A percentile compares a stretch with the other conserved stretches of the same genome.
These are phyloP conservation scores for Ganoderma lucidum DNA, from an alignment of 1,284 basidiomycete genomes.

Conservation along the genomic window DNA sequence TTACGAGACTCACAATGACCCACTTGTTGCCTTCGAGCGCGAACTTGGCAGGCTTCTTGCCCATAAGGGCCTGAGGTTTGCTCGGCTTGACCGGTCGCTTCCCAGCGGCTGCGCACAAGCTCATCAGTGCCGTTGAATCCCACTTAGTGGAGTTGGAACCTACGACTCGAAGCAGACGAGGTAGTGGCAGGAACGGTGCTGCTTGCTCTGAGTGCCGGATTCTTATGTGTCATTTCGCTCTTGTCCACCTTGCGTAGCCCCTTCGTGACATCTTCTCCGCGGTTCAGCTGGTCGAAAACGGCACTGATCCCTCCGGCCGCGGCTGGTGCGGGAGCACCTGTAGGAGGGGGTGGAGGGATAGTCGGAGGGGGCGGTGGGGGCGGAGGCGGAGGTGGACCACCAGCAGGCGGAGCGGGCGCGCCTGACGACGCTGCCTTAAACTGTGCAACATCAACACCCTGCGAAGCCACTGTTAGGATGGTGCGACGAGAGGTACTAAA, in stretches of 20 bases:
- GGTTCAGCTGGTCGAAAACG: slow-evolving; percentile 94
- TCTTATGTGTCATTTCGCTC: slow-evolving; percentile 99
- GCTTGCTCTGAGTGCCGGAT: slow-evolving; percentile 82
- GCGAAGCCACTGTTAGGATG: background rate
- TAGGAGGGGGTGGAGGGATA: slow-evolving; percentile 51
- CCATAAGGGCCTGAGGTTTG: slow-evolving; percentile 81
- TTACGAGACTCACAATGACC: slow-evolving; percentile 74
- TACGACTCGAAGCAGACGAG: slow-evolving; percentile 29
- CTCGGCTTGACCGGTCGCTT: slow-evolving; percentile 80
- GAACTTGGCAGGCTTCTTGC: slow-evolving; percentile 95
- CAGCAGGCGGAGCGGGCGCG: slow-evolving; percentile 40
- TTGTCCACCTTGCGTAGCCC: slow-evolving; percentile 93
- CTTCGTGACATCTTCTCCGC: slow-evolving; percentile 90
- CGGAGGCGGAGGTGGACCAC: slow-evolving; percentile 50
- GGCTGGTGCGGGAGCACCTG: slow-evolving; percentile 49
- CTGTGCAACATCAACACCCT: slow-evolving; percentile 72
- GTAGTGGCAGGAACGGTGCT: slow-evolving; percentile 64
- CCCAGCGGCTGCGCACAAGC: slow-evolving; percentile 42
- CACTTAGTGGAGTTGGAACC: background rate
- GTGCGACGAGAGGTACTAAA: background rate
- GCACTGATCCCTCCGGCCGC: slow-evolving; percentile 74
- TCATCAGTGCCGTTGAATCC: background rate
- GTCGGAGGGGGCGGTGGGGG: slow-evolving; percentile 67
- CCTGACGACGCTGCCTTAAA: slow-evolving; percentile 50
- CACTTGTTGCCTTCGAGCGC: slow-evolving; percentile 95